phyloP scores from a whole-genome alignment of 2,329 filamentous ascomycete species.

The Cladosporium halotolerans region DNA sequence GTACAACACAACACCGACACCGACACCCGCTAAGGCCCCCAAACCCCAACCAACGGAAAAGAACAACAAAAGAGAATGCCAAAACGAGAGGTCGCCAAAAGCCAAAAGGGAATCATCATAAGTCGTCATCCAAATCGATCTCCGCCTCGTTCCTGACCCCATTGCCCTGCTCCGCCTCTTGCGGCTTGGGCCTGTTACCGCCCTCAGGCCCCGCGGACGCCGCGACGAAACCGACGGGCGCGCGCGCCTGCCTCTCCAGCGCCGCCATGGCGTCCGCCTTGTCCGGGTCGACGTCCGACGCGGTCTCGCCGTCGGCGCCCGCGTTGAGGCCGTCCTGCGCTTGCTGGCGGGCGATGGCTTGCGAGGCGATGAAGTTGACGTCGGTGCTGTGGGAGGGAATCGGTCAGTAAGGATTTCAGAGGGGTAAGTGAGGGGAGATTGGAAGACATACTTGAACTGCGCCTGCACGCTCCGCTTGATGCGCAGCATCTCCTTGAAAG shows the following conservation, averaged over 20 bases:
- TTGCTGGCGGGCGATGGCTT: constrained; percentile 78
- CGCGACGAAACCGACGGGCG: constrained; percentile 84
- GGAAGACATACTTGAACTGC: constrained; percentile 70
- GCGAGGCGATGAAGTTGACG: constrained; percentile 95
- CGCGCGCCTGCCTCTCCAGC: constrained; percentile 79
- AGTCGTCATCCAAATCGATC: constrained; percentile 30
- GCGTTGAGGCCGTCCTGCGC: constrained; percentile 32
- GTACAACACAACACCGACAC: neutral
- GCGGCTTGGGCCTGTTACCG: constrained; percentile 18
- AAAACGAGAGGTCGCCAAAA: neutral
- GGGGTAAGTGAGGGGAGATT: neutral
- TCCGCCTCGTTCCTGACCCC: constrained; percentile 25
- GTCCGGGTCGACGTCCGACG: constrained; percentile 39
- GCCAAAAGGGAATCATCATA: constrained; percentile 4
- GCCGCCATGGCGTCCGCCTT: constrained; percentile 79
- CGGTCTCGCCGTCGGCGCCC: constrained; percentile 34
- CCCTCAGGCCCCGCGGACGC: constrained; percentile 55
- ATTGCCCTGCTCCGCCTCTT: constrained; percentile 12
- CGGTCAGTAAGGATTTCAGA: constrained; percentile 30
- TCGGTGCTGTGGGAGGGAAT: constrained; percentile 59
- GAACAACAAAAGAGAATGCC: neutral
- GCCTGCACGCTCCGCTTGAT: constrained; percentile 97
- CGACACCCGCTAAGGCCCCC: neutral
- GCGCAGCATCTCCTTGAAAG: constrained; percentile 97
- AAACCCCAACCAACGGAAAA: neutral